phyloP scores from a whole-genome alignment of 345 rosid genomes.

The Bretschneidera sinensis region DNA sequence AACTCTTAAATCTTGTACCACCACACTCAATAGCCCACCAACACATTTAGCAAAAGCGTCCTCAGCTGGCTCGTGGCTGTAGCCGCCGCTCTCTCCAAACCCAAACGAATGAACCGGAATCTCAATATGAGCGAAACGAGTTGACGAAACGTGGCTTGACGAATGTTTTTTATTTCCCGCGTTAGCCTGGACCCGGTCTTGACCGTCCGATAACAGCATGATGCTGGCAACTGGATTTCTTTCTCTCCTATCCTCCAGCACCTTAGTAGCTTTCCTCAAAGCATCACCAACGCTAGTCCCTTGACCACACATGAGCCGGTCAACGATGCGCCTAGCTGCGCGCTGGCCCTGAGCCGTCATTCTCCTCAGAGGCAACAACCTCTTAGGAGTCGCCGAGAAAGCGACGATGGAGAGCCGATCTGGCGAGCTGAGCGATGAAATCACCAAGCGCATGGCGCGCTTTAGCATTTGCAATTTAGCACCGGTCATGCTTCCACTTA shows the following conservation, averaged over 20 bases:
- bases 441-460: constrained; percentile 59
- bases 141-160: constrained; percentile 37
- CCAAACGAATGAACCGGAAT: constrained; percentile 58
- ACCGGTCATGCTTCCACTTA: constrained; percentile 51
- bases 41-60: constrained; percentile 60
- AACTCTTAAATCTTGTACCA: constrained; percentile 67
- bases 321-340: constrained; percentile 49
- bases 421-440: constrained; percentile 57
- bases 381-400: constrained; percentile 47
- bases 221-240: constrained; percentile 72
- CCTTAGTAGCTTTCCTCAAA: constrained; percentile 70
- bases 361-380: constrained; percentile 58
- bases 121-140: constrained; percentile 69
- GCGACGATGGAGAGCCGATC: constrained; percentile 77
- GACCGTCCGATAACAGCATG: constrained; percentile 64
- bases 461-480: constrained; percentile 61
- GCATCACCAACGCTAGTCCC: constrained; percentile 58
- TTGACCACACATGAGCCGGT: constrained; percentile 53
- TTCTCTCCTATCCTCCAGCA: constrained; percentile 77
- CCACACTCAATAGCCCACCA: constrained; percentile 55
- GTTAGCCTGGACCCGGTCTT: constrained; percentile 21
- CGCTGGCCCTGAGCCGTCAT: constrained; percentile 79
- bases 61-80: constrained; percentile 48
- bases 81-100: constrained; percentile 47
- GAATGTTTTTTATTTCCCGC: constrained; percentile 24